A percentile compares a stretch with the other conserved stretches of the same genome.
Conservation (phyloP, 1,139 yeast genomes). For the Taphrina flavorubra region DNA sequence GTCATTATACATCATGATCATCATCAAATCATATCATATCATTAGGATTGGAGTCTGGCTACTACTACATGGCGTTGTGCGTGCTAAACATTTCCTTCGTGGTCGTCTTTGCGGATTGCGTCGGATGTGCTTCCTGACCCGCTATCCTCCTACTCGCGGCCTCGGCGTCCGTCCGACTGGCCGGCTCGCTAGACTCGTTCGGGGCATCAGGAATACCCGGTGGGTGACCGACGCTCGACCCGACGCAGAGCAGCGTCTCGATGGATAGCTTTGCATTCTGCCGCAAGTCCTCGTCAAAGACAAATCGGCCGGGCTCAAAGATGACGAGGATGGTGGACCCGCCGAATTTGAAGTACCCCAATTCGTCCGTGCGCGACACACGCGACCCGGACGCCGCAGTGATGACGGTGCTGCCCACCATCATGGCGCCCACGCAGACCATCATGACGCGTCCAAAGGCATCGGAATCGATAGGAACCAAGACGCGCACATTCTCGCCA, state of each 20-base stretch:
- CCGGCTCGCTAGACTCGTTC: conserved; percentile 18
- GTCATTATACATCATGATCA: neutral
- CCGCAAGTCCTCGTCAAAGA: conserved; percentile 75
- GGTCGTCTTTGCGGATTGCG: neutral
- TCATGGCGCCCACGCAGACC: conserved; percentile 95
- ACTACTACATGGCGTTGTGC: conserved; percentile 26
- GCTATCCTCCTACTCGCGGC: conserved; percentile 45
- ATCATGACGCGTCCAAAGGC: conserved; percentile 77
- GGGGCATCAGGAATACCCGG: conserved; percentile 52
- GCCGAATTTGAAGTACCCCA: conserved; percentile 95
- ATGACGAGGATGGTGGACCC: conserved; percentile 83
- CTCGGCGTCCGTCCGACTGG: conserved; percentile 36
- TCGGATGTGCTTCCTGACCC: conserved; percentile 30
- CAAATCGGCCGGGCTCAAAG: conserved; percentile 56
- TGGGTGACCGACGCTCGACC: conserved; percentile 87
- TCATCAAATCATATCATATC: too few species aligned
- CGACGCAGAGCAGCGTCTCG: conserved; percentile 85
- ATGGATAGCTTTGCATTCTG: conserved; percentile 70
- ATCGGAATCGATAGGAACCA: conserved; percentile 75
- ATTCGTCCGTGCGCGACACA: conserved; percentile 74
- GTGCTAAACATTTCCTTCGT: conserved; percentile 19
- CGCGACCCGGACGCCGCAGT: conserved; percentile 67
- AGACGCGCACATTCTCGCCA: conserved; percentile 84
- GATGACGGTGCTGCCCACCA: conserved; percentile 90
- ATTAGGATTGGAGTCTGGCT: neutral